A percentile compares a stretch with the other conserved stretches of the same genome.
These are phyloP conservation scores for Botrytis sinoallii DNA, from an alignment of 2,329 filamentous ascomycete species.

Conservation along the genomic window DNA sequence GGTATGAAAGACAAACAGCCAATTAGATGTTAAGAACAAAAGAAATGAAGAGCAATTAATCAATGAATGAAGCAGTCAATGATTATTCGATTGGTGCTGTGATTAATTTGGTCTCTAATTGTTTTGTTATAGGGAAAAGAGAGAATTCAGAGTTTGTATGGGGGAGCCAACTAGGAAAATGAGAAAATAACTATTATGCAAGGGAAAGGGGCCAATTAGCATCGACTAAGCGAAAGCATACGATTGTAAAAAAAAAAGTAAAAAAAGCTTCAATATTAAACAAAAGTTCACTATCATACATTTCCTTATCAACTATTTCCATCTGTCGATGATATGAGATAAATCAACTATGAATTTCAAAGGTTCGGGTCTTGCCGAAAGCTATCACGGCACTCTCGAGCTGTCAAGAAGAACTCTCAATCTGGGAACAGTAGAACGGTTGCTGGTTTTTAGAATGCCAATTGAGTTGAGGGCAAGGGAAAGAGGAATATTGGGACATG, in stretches of 20 bases:
- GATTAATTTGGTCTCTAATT: neutral
- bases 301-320: neutral
- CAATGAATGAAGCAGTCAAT: neutral
- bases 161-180: neutral
- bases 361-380: neutral
- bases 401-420: neutral
- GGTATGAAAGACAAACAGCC: neutral
- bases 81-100: neutral
- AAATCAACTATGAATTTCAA: neutral
- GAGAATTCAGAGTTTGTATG: neutral
- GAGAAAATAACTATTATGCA: neutral
- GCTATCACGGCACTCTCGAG: neutral
- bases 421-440: neutral
- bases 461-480: neutral
- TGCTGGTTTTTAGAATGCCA: neutral
- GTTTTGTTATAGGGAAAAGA: neutral
- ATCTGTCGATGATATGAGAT: neutral
- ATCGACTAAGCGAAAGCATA: neutral
- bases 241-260: too few relatives aligned
- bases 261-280: neutral
- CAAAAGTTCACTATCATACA: neutral
- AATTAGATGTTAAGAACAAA: neutral
- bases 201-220: neutral
- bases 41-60: too few relatives aligned
- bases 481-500: too few relatives aligned